Conservation (phyloP, 176 grass and related monocot species). For the Rhipidocladum racemiflorum region DNA sequence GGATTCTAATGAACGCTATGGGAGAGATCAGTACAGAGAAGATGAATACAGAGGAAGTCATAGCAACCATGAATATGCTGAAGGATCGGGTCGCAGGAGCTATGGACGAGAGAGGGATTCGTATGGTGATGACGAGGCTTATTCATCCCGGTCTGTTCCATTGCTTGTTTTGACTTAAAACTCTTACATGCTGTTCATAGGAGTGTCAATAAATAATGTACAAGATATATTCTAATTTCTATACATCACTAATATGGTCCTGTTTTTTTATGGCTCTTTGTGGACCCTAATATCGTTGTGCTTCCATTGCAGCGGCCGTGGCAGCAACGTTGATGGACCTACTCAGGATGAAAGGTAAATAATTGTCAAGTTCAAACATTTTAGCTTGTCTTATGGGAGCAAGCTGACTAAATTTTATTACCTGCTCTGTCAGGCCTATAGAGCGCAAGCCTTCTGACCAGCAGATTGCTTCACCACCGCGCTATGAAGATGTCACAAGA, state of each 20-base stretch:
- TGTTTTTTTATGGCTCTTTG: not conserved
- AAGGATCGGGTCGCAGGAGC: constrained; percentile 66
- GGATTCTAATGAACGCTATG: constrained; percentile 70
- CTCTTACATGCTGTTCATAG: not conserved
- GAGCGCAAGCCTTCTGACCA: constrained; percentile 71
- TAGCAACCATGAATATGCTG: constrained; percentile 68
- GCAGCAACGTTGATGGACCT: constrained; percentile 55
- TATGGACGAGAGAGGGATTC: constrained; percentile 58
- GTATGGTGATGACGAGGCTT: constrained; percentile 72
- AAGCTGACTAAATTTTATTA: constrained; percentile 9
- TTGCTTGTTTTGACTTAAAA: not conserved
- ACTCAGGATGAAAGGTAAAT: constrained; percentile 75
- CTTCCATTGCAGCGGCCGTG: constrained; percentile 54
- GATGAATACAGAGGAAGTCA: constrained; percentile 68
- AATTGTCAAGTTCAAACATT: constrained; percentile 2
- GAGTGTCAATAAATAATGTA: not conserved
- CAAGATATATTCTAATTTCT: not conserved
- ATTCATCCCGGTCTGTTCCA: constrained; percentile 66
- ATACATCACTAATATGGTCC: not conserved
- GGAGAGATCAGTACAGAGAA: constrained; percentile 61
- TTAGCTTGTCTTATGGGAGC: constrained; percentile 17
- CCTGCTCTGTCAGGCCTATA: constrained; percentile 45
- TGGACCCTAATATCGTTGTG: constrained; percentile 10
- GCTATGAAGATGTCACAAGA: constrained; percentile 68
- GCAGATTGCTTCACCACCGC: constrained; percentile 72